phyloP scores from a whole-genome alignment of 257 asterid species.

The Solanum piurae region DNA sequence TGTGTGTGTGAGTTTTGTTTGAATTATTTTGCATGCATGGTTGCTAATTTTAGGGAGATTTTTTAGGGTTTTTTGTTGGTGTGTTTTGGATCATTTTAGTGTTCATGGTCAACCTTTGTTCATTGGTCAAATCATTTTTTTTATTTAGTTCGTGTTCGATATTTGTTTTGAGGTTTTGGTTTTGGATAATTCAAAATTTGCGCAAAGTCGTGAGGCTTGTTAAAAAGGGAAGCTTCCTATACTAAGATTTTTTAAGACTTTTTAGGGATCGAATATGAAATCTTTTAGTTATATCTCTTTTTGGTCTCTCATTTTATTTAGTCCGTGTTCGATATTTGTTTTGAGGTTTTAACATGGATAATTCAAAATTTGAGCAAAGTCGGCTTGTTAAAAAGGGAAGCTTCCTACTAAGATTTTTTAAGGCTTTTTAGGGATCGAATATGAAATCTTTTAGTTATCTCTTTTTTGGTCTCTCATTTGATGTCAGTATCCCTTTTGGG shows the following conservation, averaged over 20 bases:
- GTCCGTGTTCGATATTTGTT: rapidly evolving
- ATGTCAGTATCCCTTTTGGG: rapidly evolving
- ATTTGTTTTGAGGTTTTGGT: background rate
- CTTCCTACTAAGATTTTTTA: background rate
- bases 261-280: background rate
- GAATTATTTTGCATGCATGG: background rate
- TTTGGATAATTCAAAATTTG: background rate
- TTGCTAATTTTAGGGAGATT: background rate
- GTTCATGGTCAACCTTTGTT: background rate
- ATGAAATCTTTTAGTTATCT: background rate
- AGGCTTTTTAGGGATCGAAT: background rate
- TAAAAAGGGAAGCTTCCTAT: background rate
- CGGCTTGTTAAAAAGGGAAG: background rate
- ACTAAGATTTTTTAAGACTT: background rate
- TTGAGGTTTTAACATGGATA: background rate
- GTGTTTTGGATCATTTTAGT: background rate
- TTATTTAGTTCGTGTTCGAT: background rate
- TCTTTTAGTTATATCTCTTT: background rate
- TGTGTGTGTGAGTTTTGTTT: background rate
- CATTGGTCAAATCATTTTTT: background rate
- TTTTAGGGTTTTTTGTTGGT: background rate
- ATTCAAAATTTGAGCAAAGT: background rate
- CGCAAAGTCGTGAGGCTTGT: background rate
- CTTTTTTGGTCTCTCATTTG: background rate
- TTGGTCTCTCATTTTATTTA: background rate